phyloP scores from a whole-genome alignment of 2,329 filamentous ascomycete species.

The Colletotrichum lini region DNA sequence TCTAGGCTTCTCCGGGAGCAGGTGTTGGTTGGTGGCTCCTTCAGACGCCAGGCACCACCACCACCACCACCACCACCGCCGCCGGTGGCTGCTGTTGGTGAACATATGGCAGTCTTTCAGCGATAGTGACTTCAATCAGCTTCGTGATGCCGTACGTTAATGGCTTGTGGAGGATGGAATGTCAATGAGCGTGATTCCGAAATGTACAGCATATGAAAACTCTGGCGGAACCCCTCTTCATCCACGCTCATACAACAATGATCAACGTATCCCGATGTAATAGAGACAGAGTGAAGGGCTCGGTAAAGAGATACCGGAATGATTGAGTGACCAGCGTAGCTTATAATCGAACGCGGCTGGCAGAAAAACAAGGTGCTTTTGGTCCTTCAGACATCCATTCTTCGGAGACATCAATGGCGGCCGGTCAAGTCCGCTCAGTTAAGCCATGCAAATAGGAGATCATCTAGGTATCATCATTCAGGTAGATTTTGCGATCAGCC shows the following conservation, averaged over 20 bases:
- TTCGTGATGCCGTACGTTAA: too few relatives aligned
- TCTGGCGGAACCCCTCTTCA: not conserved
- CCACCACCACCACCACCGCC: not conserved
- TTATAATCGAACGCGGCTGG: not conserved
- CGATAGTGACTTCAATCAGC: not conserved
- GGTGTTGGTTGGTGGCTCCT: not conserved
- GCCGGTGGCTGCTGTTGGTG: too few relatives aligned
- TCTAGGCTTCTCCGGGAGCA: too few relatives aligned
- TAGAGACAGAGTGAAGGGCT: not conserved
- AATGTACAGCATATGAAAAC: not conserved
- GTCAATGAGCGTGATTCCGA: too few relatives aligned
- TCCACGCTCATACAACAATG: not conserved
- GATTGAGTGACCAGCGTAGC: not conserved
- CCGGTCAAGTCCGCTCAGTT: conserved; percentile 49
- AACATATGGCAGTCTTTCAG: too few relatives aligned
- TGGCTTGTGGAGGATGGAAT: too few relatives aligned
- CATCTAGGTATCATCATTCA: conserved; percentile 46
- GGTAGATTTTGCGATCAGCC: not conserved
- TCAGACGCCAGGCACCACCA: not conserved
- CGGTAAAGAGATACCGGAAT: not conserved
- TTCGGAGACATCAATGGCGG: conserved; percentile 45
- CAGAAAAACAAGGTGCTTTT: not conserved
- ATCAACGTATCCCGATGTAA: not conserved
- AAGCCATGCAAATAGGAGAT: conserved; percentile 52
- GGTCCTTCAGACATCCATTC: conserved; percentile 50